Evolutionary conservation across 2,329 filamentous ascomycete species (phyloP).

Genomic region (Fusarium piperis): DNA sequence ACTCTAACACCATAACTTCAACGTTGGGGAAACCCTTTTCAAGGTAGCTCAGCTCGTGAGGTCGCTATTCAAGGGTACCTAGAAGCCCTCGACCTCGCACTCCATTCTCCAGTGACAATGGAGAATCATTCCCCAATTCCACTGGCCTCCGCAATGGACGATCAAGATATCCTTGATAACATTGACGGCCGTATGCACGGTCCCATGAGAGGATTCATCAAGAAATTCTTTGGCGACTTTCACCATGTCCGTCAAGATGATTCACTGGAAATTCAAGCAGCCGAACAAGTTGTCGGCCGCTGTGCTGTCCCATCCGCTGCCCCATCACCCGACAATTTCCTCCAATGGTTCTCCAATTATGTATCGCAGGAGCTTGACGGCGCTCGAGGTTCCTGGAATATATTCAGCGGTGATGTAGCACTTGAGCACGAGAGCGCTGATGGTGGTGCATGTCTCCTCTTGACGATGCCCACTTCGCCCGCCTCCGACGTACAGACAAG

Average conservation of each 20-base stretch:
- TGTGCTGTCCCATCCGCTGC: slow-evolving; percentile 17
- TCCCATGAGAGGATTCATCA: slow-evolving; percentile 26
- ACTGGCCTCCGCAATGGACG: slow-evolving; percentile 1
- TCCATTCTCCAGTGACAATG: background rate
- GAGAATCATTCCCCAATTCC: background rate
- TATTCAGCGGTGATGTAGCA: slow-evolving; percentile 1
- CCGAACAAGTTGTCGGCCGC: background rate
- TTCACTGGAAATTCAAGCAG: slow-evolving; percentile 10
- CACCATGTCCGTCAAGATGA: slow-evolving; percentile 15
- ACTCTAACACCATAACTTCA: too few relatives aligned
- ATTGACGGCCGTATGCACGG: slow-evolving; percentile 30
- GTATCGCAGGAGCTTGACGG: slow-evolving; percentile 11
- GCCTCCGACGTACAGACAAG: background rate
- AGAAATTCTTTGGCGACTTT: slow-evolving; percentile 24
- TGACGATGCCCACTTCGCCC: slow-evolving; percentile 10
- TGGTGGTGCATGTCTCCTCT: slow-evolving; percentile 1
- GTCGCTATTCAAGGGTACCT: too few relatives aligned
- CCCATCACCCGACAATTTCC: slow-evolving; percentile 24
- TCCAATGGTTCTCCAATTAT: slow-evolving; percentile 28
- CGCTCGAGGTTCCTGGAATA: slow-evolving; percentile 25
- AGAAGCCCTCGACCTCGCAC: too few relatives aligned
- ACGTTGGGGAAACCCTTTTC: too few relatives aligned
- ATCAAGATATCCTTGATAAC: slow-evolving; percentile 25
- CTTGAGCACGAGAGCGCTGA: slow-evolving; percentile 4
- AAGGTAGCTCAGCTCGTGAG: too few relatives aligned